phyloP scores from a whole-genome alignment of 805 yeast genomes.

The Candida stauntonica region DNA sequence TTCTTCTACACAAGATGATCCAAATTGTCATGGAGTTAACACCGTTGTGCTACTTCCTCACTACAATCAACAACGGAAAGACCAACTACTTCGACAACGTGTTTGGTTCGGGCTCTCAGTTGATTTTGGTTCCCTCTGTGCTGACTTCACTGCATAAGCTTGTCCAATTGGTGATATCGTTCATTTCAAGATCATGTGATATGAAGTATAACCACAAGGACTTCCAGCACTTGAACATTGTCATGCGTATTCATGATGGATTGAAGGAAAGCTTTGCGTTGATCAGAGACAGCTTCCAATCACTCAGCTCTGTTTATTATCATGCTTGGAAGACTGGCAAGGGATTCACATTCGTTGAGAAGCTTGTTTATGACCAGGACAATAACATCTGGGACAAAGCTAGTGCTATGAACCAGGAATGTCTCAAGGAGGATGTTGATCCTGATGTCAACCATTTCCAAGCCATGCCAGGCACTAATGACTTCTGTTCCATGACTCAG shows the following conservation, averaged over 20 bases:
- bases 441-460: conserved; percentile 19
- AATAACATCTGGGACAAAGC: conserved; percentile 26
- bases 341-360: conserved; percentile 40
- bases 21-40: conserved; percentile 22
- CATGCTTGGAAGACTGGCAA: conserved; percentile 62
- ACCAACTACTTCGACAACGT: conserved; percentile 24
- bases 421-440: conserved; percentile 9
- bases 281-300: conserved; percentile 33
- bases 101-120: conserved; percentile 24
- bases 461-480: conserved; percentile 25
- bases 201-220: conserved; percentile 23
- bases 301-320: conserved; percentile 50
- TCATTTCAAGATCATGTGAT: conserved; percentile 28
- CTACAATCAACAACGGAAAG: conserved; percentile 22
- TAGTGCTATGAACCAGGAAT: conserved; percentile 20
- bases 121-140: conserved; percentile 21
- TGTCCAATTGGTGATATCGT: conserved; percentile 15
- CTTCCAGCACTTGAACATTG: conserved; percentile 1
- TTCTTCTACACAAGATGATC: conserved; percentile 14
- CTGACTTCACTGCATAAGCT: conserved; percentile 21
- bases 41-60: conserved; percentile 24
- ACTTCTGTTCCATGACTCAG: conserved; percentile 16
- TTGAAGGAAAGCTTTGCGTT: conserved; percentile 28
- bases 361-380: conserved; percentile 30
- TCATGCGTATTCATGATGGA: conserved; percentile 21